Evolutionary conservation across 164 flowering plant genomes (phyloP), one percentile per base, ranked within the genome.

Genomic region (Piper longum): DNA sequence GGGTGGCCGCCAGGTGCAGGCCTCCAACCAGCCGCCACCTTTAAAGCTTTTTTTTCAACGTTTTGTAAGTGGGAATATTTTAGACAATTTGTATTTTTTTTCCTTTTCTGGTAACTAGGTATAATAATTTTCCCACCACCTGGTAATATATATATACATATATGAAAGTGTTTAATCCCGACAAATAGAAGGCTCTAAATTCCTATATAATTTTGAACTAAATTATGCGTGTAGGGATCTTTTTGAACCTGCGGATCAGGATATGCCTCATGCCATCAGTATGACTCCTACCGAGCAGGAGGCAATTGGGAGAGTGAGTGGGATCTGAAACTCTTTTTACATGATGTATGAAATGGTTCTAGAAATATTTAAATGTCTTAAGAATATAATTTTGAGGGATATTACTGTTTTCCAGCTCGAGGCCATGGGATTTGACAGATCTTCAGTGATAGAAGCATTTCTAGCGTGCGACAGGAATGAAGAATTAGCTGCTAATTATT

Each of bases 381-480:
- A 26, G 36, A 26, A 26, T 26, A 26, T 26, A 26, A 26, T 26
- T 26, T 26, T 26, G 36, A 14, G 14, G 14, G 11, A 2, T 8
- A 48, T 48, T 14, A 9, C 14, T 12, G 67, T 17, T 43, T 36
- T 59, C 61, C 69, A 93, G 99, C 90, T 93, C 17, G 97, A 86
- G 73, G 96, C 86, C 14, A 85, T 93, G 99, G 99, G 99, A 59
- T 93, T 93, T 62, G 95, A 93, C 60, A 84, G 95, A 81, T 87
- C 89, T 51, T 86, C 76, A 57, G 99, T 90, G 60, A 88, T 93
- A 51, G 99, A 93, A 71, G 99, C 99, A 62, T 93, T 90, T 78
- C 80, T 93, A 69, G 97, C 99, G 8, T 93, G 99, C 71, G 99
- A 93, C 59, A 93, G 95, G 65, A 84, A 93, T 59, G 99, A 93